Conservation (phyloP, 306 rosid species). For the Gillenia trifoliata region DNA sequence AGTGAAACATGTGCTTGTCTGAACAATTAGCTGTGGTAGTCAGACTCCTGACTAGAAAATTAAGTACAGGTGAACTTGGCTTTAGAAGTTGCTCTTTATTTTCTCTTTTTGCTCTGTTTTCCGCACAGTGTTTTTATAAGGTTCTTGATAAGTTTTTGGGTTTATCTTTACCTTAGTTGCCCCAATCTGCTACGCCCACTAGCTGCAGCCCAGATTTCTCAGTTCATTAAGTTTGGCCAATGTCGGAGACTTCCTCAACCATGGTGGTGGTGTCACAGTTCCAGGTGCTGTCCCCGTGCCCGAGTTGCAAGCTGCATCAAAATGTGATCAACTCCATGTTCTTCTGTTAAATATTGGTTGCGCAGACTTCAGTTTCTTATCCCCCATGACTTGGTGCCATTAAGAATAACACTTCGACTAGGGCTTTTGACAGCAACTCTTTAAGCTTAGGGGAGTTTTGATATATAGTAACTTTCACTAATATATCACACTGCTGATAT, state of each 20-base stretch:
- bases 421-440: background rate
- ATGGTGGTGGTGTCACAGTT: slow-evolving; percentile 41
- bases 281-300: slow-evolving; percentile 62
- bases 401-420: background rate
- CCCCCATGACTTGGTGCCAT: background rate
- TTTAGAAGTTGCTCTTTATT: background rate
- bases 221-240: slow-evolving; percentile 73
- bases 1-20: background rate
- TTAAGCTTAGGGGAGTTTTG: no score
- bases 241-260: slow-evolving; percentile 72
- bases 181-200: slow-evolving; percentile 85
- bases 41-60: background rate
- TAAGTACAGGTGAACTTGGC: background rate
- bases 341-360: slow-evolving; percentile 47
- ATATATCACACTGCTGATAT: no score
- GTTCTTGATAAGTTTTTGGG: background rate
- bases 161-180: slow-evolving; percentile 49
- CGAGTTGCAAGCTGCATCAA: slow-evolving; percentile 39
- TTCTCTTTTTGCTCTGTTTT: background rate
- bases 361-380: background rate
- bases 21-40: background rate
- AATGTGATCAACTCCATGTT: slow-evolving; percentile 65
- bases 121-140: background rate
- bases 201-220: slow-evolving; percentile 73
- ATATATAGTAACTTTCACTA: no score